Evolutionary conservation across 192 early-diverging fungal species (phyloP).

Genomic region (Nowakowskiella sp.): DNA sequence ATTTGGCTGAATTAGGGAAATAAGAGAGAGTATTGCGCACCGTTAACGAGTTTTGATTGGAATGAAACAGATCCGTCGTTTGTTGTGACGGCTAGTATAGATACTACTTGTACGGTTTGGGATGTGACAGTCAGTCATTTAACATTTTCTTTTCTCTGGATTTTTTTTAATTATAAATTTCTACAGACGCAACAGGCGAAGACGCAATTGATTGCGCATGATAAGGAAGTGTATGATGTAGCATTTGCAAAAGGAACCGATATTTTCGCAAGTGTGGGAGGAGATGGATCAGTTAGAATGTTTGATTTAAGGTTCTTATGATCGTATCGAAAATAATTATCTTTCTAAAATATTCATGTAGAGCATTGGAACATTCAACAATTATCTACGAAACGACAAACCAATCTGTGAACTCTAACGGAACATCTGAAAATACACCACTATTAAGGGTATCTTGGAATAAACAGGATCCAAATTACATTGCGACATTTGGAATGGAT

Average conservation of each 20-base stretch:
- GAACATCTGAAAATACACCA: slow-evolving; percentile 39
- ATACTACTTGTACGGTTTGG: slow-evolving; percentile 99
- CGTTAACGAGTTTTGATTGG: slow-evolving; percentile 97
- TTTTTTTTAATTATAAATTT: slow-evolving; percentile 14
- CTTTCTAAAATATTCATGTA: slow-evolving; percentile 17
- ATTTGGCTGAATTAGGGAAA: slow-evolving; percentile 6
- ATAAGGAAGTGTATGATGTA: slow-evolving; percentile 98
- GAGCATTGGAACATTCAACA: slow-evolving; percentile 92
- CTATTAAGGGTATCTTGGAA: slow-evolving; percentile 86
- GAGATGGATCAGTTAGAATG: slow-evolving; percentile 93
- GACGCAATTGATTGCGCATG: slow-evolving; percentile 98
- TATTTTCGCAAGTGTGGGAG: slow-evolving; percentile 95
- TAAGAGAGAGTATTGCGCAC: slow-evolving; percentile 74
- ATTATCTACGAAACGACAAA: slow-evolving; percentile 89
- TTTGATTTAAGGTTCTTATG: slow-evolving; percentile 72
- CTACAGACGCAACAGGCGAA: slow-evolving; percentile 81
- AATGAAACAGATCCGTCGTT: slow-evolving; percentile 77
- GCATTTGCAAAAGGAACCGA: slow-evolving; percentile 80
- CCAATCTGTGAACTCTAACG: slow-evolving; percentile 17
- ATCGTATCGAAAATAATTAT: neutral
- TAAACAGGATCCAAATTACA: slow-evolving; percentile 78
- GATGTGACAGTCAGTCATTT: slow-evolving; percentile 62
- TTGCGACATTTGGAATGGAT: slow-evolving; percentile 87
- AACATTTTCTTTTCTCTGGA: slow-evolving; percentile 18
- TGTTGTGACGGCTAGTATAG: slow-evolving; percentile 87